phyloP scores from a whole-genome alignment of 495 filamentous ascomycete genomes.

The Talaromyces proteolyticus region DNA sequence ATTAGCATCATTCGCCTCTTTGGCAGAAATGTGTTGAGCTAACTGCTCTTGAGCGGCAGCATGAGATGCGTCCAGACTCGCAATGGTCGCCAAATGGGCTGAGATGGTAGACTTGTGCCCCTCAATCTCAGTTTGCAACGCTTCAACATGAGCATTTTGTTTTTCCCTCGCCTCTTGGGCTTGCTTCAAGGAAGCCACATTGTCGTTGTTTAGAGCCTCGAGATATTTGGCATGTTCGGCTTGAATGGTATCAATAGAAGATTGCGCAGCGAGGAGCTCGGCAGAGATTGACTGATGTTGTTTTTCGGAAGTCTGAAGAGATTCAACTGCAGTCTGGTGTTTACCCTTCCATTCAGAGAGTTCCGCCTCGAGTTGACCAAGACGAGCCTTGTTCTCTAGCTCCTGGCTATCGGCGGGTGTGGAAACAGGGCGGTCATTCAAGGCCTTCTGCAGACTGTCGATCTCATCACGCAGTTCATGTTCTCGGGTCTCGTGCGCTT shows the following conservation, averaged over 20 bases:
- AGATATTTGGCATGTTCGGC: constrained; percentile 25
- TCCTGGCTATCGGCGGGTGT: constrained; percentile 24
- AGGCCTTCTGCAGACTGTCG: constrained; percentile 40
- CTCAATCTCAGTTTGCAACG: constrained; percentile 69
- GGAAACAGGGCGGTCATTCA: constrained; percentile 19
- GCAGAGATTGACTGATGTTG: constrained; percentile 64
- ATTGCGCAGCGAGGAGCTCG: constrained; percentile 57
- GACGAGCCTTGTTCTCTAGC: constrained; percentile 51
- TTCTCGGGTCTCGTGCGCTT: constrained; percentile 66
- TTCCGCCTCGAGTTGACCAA: constrained; percentile 69
- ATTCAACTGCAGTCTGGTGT: constrained; percentile 64
- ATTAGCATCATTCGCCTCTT: constrained; percentile 26
- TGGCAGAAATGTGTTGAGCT: constrained; percentile 27
- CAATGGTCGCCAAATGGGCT: constrained; percentile 55
- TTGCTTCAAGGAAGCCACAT: constrained; percentile 37
- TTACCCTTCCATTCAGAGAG: constrained; percentile 67
- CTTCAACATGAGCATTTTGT: constrained; percentile 60
- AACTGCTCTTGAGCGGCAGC: constrained; percentile 52
- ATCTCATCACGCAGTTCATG: constrained; percentile 65
- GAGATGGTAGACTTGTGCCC: constrained; percentile 69
- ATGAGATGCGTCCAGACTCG: constrained; percentile 61
- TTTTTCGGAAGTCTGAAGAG: constrained; percentile 67
- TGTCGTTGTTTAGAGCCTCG: constrained; percentile 28
- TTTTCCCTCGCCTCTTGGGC: constrained; percentile 46
- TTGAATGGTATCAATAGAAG: constrained; percentile 42